Conservation (phyloP, 1,284 basidiomycete genomes). For the Austroboletus novae-zelandiae region DNA sequence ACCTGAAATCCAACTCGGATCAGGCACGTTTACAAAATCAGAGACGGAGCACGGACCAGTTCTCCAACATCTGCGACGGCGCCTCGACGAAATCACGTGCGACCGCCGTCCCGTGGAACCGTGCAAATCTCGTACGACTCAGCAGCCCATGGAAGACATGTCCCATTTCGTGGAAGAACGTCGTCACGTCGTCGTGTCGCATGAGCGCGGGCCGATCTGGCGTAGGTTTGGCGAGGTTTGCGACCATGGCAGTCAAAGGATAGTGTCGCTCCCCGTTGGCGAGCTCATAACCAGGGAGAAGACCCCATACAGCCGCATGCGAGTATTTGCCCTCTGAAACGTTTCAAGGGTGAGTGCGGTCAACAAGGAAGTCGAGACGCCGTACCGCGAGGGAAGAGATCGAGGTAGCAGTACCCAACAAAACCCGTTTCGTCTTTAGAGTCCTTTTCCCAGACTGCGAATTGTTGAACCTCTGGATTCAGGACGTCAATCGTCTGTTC, state of each 20-base stretch:
- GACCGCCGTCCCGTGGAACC: constrained; percentile 80
- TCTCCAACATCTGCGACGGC: constrained; percentile 88
- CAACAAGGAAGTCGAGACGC: neutral
- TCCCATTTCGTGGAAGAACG: constrained; percentile 83
- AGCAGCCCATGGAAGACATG: constrained; percentile 85
- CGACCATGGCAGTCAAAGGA: constrained; percentile 80
- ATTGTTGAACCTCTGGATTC: constrained; percentile 68
- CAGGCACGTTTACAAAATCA: neutral
- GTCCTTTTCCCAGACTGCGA: constrained; percentile 77
- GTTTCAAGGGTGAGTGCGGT: neutral
- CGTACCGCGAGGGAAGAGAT: constrained; percentile 80
- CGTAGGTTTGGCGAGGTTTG: constrained; percentile 82
- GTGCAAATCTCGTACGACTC: constrained; percentile 66
- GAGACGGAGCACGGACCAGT: constrained; percentile 55
- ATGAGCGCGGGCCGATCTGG: constrained; percentile 78
- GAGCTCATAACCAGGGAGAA: constrained; percentile 58
- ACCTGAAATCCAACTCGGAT: constrained; percentile 39
- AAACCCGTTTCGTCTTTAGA: constrained; percentile 69
- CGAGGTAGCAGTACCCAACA: constrained; percentile 80
- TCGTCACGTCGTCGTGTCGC: constrained; percentile 78
- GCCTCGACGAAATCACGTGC: constrained; percentile 86
- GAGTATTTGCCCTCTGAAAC: constrained; percentile 69
- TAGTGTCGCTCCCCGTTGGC: constrained; percentile 62
- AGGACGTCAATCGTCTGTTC: constrained; percentile 1
- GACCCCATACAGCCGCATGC: constrained; percentile 83